Conservation (phyloP, 2,329 filamentous ascomycete genomes). For the Plectosphaerella cucumerina region DNA sequence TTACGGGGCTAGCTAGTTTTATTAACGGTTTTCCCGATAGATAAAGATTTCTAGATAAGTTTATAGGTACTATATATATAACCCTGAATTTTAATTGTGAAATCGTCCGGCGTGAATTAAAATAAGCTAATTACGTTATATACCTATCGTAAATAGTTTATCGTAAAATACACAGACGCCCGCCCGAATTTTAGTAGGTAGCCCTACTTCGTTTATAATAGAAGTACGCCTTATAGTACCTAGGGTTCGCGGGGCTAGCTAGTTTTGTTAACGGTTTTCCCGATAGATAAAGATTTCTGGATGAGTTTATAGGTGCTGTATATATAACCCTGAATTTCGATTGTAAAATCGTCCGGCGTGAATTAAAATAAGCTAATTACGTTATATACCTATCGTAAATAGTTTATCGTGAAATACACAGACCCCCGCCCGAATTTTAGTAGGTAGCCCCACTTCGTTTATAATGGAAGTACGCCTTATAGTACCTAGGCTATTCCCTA, state of each 20-base stretch:
- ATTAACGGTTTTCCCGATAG: not conserved
- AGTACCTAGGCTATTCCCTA: too few species aligned
- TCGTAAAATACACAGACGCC: too few species aligned
- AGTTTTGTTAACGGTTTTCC: slow-evolving; percentile 17
- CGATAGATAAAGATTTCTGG: too few species aligned
- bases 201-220: too few species aligned
- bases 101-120: not conserved
- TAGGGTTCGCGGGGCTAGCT: slow-evolving; percentile 29
- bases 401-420: too few species aligned
- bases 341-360: not conserved
- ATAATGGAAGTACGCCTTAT: too few species aligned
- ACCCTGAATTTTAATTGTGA: not conserved
- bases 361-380: not conserved
- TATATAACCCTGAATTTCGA: not conserved
- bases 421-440: too few species aligned
- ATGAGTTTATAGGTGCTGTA: not conserved
- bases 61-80: not conserved
- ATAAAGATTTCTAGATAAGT: too few species aligned
- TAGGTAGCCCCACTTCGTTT: not conserved
- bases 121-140: not conserved
- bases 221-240: too few species aligned
- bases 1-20: slow-evolving; percentile 29
- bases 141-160: too few species aligned
- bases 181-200: too few species aligned
- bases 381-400: too few species aligned